These are phyloP conservation scores for Neobulgaria alba DNA, from an alignment of 2,329 filamentous ascomycete genomes.

Conservation along the genomic window DNA sequence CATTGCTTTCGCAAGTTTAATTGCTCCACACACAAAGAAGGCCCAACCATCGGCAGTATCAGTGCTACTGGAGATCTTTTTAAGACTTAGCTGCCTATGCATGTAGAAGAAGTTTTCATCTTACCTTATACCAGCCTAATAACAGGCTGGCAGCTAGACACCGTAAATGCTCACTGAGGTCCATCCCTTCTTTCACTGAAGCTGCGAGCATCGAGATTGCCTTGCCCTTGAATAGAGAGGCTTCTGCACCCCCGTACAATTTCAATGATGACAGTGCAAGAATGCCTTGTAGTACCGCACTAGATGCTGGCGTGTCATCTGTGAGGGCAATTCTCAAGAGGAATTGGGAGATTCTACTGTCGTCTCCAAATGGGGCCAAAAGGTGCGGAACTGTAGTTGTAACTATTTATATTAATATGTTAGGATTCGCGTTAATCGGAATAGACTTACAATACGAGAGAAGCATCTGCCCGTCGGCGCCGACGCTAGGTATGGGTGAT, in stretches of 20 bases:
- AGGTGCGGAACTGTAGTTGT: background rate
- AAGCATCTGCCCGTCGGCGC: background rate
- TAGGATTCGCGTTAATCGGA: background rate
- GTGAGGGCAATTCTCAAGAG: constrained; percentile 4
- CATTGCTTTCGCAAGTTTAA: constrained; percentile 7
- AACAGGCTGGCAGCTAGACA: constrained; percentile 6
- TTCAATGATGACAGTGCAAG: constrained; percentile 5
- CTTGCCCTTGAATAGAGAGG: constrained; percentile 2
- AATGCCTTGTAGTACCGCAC: constrained; percentile 4
- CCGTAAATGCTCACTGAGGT: constrained; percentile 5
- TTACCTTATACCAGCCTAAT: constrained; percentile 7
- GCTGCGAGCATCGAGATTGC: constrained; percentile 6
- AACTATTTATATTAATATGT: background rate
- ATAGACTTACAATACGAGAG: constrained; percentile 1
- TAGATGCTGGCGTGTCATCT: constrained; percentile 4
- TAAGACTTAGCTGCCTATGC: constrained; percentile 1
- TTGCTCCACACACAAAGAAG: constrained; percentile 7
- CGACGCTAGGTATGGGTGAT: background rate
- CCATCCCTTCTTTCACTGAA: constrained; percentile 4
- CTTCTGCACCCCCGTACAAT: constrained; percentile 3
- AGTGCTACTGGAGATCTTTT: constrained; percentile 2
- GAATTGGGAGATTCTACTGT: constrained; percentile 2
- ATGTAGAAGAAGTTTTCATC: background rate
- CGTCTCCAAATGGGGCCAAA: constrained; percentile 4
- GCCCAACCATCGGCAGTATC: constrained; percentile 2